Conservation (phyloP, 345 rosid genomes). For the Citrus reticulata region DNA sequence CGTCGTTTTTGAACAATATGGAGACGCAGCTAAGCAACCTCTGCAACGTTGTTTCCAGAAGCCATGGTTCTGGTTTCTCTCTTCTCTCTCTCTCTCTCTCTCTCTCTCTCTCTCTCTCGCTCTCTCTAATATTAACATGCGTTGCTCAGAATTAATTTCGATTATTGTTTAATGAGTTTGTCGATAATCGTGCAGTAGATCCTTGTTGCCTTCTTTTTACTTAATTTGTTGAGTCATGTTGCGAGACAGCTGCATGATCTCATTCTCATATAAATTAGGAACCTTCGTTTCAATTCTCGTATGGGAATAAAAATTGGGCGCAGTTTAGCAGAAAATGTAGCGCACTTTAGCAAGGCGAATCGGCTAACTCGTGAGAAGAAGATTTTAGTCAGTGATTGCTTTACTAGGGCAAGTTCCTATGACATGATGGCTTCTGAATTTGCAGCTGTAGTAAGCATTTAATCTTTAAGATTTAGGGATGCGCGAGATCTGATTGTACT, state of each 20-base stretch:
- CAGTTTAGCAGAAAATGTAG: conserved; percentile 29
- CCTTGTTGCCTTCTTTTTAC: neutral
- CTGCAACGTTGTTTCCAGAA: conserved; percentile 30
- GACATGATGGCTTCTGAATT: neutral
- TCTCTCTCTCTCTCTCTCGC: conserved; percentile 1
- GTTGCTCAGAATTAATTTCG: neutral
- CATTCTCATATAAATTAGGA: neutral
- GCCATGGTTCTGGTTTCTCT: conserved; percentile 24
- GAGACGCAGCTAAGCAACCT: conserved; percentile 42
- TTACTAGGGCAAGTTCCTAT: conserved; percentile 9
- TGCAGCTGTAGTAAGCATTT: neutral
- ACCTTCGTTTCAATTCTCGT: neutral
- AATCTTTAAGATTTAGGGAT: no score
- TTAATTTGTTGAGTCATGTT: neutral
- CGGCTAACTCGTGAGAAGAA: conserved; percentile 9
- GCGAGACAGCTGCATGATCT: conserved; percentile 7
- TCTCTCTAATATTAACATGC: neutral
- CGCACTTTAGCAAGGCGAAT: conserved; percentile 22
- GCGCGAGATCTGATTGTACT: no score
- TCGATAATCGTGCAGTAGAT: conserved; percentile 26
- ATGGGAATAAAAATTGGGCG: conserved; percentile 6
- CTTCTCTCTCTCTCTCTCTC: conserved; percentile 13
- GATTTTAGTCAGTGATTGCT: conserved; percentile 11
- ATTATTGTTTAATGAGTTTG: conserved; percentile 8
- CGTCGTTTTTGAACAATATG: conserved; percentile 36